A percentile compares a stretch with the other conserved stretches of the same genome.
Conservation (phyloP, 306 rosid species). For the Bauhinia variegata region DNA sequence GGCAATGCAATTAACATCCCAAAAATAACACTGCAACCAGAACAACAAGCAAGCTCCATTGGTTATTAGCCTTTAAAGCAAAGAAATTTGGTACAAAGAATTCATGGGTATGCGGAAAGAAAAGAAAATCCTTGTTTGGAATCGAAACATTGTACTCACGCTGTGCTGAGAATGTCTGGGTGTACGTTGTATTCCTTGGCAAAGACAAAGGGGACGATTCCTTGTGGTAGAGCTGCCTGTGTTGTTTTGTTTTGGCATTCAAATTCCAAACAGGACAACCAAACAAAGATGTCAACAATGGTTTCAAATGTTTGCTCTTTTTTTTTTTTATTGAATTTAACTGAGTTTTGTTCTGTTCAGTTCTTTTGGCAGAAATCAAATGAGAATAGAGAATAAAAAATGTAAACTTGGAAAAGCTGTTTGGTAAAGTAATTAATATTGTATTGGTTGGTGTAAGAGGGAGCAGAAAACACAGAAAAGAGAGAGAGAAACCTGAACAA, state of each 20-base stretch:
- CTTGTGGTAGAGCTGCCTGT: constrained; percentile 99
- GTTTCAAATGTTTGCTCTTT: constrained; percentile 44
- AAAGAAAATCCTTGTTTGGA: constrained; percentile 12
- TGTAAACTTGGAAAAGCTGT: constrained; percentile 38
- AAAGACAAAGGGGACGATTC: constrained; percentile 97
- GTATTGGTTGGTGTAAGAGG: constrained; percentile 52
- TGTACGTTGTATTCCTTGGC: constrained; percentile 94
- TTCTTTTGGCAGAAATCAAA: too few relatives aligned
- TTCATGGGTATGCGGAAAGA: too few relatives aligned
- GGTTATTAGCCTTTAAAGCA: constrained; percentile 39
- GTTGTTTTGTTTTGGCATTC: constrained; percentile 29
- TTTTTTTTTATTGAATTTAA: constrained; percentile 9
- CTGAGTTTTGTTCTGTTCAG: not conserved
- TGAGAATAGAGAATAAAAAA: constrained; percentile 29
- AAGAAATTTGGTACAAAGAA: too few relatives aligned
- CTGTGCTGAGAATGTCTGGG: constrained; percentile 95
- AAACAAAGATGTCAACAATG: constrained; percentile 47
- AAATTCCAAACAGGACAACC: constrained; percentile 35
- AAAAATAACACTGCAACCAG: constrained; percentile 80
- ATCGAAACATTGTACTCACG: constrained; percentile 43
- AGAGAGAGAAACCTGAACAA: constrained; percentile 69
- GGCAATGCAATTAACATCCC: constrained; percentile 95
- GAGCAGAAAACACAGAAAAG: constrained; percentile 38
- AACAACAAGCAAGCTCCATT: constrained; percentile 12
- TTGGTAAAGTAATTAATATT: constrained; percentile 44